phyloP scores from a whole-genome alignment of 2,329 filamentous ascomycete species.

The Aspergillus costaricaensis region DNA sequence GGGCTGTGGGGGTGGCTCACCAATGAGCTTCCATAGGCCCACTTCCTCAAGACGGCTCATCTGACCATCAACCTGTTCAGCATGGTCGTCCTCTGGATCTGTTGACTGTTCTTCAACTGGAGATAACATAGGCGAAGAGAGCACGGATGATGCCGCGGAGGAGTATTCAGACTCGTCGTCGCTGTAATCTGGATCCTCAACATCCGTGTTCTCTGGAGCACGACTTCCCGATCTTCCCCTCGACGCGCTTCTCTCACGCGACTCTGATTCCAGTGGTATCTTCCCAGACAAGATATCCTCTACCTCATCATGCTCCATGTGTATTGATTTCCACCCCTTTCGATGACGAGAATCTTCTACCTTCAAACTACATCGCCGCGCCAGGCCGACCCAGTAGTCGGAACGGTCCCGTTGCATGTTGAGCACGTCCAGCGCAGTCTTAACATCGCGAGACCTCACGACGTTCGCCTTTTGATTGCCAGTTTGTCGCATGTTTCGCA shows the following conservation, averaged over 20 bases:
- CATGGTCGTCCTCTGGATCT: conserved; percentile 45
- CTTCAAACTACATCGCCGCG: conserved; percentile 55
- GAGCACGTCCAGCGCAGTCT: conserved; percentile 57
- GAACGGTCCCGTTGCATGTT: conserved; percentile 50
- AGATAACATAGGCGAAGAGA: background rate
- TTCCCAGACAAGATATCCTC: conserved; percentile 40
- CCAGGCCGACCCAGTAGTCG: conserved; percentile 55
- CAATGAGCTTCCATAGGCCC: conserved; percentile 48
- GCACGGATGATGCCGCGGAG: background rate
- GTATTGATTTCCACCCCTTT: conserved; percentile 32
- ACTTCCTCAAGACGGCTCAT: conserved; percentile 49
- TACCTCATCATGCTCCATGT: conserved; percentile 45
- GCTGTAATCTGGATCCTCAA: background rate
- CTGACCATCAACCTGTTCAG: conserved; percentile 52
- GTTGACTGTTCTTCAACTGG: conserved; percentile 17
- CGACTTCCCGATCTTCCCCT: background rate
- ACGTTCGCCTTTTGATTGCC: conserved; percentile 33
- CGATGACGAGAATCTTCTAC: conserved; percentile 47
- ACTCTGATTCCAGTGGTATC: conserved; percentile 11
- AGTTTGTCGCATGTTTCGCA: conserved; percentile 53
- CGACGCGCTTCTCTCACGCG: conserved; percentile 13
- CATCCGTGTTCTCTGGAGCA: background rate
- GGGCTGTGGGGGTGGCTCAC: conserved; percentile 21
- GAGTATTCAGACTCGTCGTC: background rate
- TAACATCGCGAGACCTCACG: conserved; percentile 54